These are phyloP conservation scores for Fusarium sp. DNA, from an alignment of 2,329 filamentous ascomycete genomes.

Conservation along the genomic window DNA sequence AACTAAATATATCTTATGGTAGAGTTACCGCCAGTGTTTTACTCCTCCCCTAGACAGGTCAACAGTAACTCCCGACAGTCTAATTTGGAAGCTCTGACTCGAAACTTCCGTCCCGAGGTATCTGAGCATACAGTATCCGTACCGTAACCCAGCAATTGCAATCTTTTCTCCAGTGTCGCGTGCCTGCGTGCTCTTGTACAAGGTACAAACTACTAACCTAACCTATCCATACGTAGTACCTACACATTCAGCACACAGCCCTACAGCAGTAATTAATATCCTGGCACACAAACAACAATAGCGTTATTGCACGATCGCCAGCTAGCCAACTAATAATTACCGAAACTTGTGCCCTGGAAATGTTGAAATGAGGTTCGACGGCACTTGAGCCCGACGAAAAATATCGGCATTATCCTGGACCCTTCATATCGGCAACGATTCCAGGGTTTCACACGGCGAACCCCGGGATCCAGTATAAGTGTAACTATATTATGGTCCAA, in stretches of 20 bases:
- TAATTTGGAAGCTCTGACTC: not conserved
- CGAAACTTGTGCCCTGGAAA: constrained; percentile 5
- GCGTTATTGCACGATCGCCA: constrained; percentile 17
- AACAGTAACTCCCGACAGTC: constrained; percentile 6
- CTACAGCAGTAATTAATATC: constrained; percentile 20
- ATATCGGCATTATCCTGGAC: constrained; percentile 10
- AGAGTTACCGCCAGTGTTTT: too few species aligned
- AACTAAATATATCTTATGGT: too few species aligned
- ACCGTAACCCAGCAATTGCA: not conserved
- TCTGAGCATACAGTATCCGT: not conserved
- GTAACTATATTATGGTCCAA: constrained; percentile 16
- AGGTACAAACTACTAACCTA: too few species aligned
- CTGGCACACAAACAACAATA: constrained; percentile 1
- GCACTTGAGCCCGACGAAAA: constrained; percentile 31
- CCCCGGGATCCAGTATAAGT: constrained; percentile 19
- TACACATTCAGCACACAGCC: constrained; percentile 22
- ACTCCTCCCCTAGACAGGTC: not conserved
- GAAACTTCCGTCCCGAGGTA: not conserved
- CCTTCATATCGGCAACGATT: constrained; percentile 28
- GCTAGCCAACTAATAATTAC: constrained; percentile 20
- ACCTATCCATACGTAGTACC: not conserved
- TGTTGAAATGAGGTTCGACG: constrained; percentile 20
- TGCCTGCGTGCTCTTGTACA: not conserved
- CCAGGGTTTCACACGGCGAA: constrained; percentile 30
- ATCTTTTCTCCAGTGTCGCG: constrained; percentile 11